phyloP scores from a whole-genome alignment of 2,329 filamentous ascomycete species.

The Plenodomus lindquistii region DNA sequence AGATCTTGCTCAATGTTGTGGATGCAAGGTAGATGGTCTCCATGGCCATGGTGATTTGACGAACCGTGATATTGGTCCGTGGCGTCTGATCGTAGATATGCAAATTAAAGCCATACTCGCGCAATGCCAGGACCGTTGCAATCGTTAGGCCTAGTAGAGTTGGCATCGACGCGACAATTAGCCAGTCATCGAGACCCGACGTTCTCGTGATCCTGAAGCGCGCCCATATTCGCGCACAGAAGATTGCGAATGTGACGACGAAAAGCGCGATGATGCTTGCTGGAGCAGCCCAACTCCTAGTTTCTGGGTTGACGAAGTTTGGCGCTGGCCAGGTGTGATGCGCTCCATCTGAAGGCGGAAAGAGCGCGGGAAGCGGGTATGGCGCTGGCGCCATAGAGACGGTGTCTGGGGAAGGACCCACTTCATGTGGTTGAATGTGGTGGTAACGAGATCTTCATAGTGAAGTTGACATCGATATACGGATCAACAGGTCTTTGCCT shows the following conservation, averaged over 20 bases:
- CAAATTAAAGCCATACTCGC: slow-evolving; percentile 12
- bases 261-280: slow-evolving; percentile 11
- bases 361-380: slow-evolving; percentile 6
- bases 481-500: not conserved
- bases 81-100: slow-evolving; percentile 19
- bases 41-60: slow-evolving; percentile 19
- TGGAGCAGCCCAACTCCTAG: slow-evolving; percentile 8
- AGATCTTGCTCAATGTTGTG: slow-evolving; percentile 19
- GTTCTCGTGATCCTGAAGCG: slow-evolving; percentile 13
- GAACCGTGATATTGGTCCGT: slow-evolving; percentile 10
- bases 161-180: slow-evolving; percentile 19
- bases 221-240: slow-evolving; percentile 16
- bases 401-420: not conserved
- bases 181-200: slow-evolving; percentile 19
- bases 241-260: slow-evolving; percentile 11
- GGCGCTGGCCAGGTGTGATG: slow-evolving; percentile 11
- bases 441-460: not conserved
- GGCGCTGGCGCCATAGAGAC: slow-evolving; percentile 4
- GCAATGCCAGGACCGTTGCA: slow-evolving; percentile 10
- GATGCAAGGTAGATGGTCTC: slow-evolving; percentile 22
- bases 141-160: slow-evolving; percentile 10
- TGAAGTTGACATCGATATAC: not conserved
- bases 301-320: slow-evolving; percentile 11
- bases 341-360: slow-evolving; percentile 9
- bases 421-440: not conserved